phyloP scores from a whole-genome alignment of 1,284 basidiomycete species.

The Stygiomarasmius scandens region DNA sequence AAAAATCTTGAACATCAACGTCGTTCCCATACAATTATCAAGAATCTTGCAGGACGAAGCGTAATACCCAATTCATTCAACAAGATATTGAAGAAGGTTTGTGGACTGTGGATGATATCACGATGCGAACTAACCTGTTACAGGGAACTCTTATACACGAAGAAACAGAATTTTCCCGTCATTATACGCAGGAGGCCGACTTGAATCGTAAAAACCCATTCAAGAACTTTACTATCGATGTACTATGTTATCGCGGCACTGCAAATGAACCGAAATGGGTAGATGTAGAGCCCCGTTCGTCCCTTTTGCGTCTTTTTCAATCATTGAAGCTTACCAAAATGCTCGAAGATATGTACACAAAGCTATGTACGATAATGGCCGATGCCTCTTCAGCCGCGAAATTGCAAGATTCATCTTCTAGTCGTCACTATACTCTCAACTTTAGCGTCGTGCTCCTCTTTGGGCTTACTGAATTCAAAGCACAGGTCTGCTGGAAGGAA shows the following conservation, averaged over 20 bases:
- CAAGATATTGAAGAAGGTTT: slow-evolving; percentile 34
- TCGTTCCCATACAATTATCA: slow-evolving; percentile 24
- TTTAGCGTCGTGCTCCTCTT: slow-evolving; percentile 45
- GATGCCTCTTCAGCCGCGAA: slow-evolving; percentile 35
- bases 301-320: background rate
- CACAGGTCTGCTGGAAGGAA: slow-evolving; percentile 47
- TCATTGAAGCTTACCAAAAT: background rate
- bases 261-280: slow-evolving; percentile 25
- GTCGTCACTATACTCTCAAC: slow-evolving; percentile 34
- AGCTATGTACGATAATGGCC: slow-evolving; percentile 39
- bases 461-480: slow-evolving; percentile 49
- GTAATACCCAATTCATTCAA: slow-evolving; percentile 30
- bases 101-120: too few relatives aligned
- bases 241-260: slow-evolving; percentile 26
- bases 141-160: slow-evolving; percentile 37
- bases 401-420: slow-evolving; percentile 5
- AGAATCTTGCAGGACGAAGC: slow-evolving; percentile 24
- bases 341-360: slow-evolving; percentile 33
- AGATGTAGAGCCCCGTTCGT: slow-evolving; percentile 25
- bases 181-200: slow-evolving; percentile 13
- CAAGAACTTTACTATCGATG: background rate
- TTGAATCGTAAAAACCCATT: background rate
- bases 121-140: too few relatives aligned
- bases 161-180: slow-evolving; percentile 33
- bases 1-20: slow-evolving; percentile 36